A percentile compares a stretch with the other conserved stretches of the same genome.
Evolutionary conservation across 139 green algal species (phyloP).

Genomic region (Zygnema cylindricum): DNA sequence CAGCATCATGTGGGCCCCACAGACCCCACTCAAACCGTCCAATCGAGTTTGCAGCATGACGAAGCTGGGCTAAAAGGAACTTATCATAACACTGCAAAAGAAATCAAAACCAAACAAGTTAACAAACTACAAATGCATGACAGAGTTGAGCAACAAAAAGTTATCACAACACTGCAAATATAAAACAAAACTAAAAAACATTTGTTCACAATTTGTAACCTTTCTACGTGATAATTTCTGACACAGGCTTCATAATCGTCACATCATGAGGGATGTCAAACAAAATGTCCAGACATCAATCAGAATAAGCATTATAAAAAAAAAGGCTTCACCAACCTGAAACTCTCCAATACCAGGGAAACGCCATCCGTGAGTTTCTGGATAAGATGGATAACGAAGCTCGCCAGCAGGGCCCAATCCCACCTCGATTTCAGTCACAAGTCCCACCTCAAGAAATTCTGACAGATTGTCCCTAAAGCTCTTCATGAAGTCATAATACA

Average conservation of each 20-base stretch:
- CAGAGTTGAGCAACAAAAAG: too few relatives aligned
- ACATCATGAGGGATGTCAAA: too few relatives aligned
- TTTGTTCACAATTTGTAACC: too few relatives aligned
- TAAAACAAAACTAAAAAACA: too few relatives aligned
- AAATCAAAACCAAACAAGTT: conserved; percentile 1
- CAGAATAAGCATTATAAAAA: too few relatives aligned
- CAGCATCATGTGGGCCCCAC: conserved; percentile 88
- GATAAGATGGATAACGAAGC: conserved; percentile 95
- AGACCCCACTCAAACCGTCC: conserved; percentile 88
- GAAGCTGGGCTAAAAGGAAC: conserved; percentile 89
- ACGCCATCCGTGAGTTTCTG: conserved; percentile 79
- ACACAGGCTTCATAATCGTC: too few relatives aligned
- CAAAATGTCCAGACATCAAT: too few relatives aligned
- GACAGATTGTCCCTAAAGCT: conserved; percentile 77
- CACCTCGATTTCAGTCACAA: conserved; percentile 93
- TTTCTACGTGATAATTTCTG: too few relatives aligned
- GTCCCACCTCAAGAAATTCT: conserved; percentile 43
- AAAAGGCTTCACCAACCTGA: conserved; percentile 69
- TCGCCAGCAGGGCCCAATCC: conserved; percentile 94
- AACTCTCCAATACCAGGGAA: conserved; percentile 97
- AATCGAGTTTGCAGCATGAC: conserved; percentile 68
- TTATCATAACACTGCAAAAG: conserved; percentile 85
- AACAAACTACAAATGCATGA: too few relatives aligned
- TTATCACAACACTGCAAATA: not conserved
- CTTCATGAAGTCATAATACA: conserved; percentile 91